A percentile compares a stretch with the other conserved stretches of the same genome.
Conservation (phyloP, 805 yeast species). For the Scheffersomyces ergatensis region DNA sequence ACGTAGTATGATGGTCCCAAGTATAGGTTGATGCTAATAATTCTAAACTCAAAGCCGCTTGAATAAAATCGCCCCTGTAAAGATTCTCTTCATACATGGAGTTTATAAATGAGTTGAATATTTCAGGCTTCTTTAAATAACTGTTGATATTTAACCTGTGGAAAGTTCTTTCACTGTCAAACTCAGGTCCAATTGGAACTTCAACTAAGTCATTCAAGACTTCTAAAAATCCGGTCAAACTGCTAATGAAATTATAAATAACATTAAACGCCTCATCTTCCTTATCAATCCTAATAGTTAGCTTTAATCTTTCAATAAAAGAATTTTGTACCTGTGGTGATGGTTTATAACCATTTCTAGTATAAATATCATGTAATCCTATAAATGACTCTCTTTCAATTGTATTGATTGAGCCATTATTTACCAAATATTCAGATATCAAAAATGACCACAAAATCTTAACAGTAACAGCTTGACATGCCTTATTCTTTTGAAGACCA, state of each 20-base stretch:
- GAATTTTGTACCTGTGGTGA: constrained; percentile 49
- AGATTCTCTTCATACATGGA: constrained; percentile 68
- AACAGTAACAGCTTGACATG: constrained; percentile 61
- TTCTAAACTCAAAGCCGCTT: constrained; percentile 81
- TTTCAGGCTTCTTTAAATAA: constrained; percentile 73
- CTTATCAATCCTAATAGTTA: constrained; percentile 51
- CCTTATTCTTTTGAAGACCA: constrained; percentile 63
- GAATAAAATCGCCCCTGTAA: constrained; percentile 61
- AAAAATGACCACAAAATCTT: constrained; percentile 69
- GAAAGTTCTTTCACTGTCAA: constrained; percentile 83
- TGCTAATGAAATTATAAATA: constrained; percentile 49
- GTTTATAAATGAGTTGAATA: constrained; percentile 74
- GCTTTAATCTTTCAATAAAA: constrained; percentile 50
- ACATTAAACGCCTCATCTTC: constrained; percentile 62
- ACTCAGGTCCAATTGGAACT: constrained; percentile 80
- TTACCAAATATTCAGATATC: constrained; percentile 61
- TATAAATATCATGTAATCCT: constrained; percentile 65
- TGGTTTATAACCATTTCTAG: constrained; percentile 56
- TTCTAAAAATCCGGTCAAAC: constrained; percentile 58
- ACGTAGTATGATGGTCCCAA: constrained; percentile 61
- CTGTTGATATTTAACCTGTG: constrained; percentile 74
- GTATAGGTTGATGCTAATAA: constrained; percentile 71
- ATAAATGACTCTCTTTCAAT: constrained; percentile 62
- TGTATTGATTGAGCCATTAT: constrained; percentile 51
- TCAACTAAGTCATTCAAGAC: constrained; percentile 64